Evolutionary conservation across 805 yeast genomes (phyloP).

Genomic region (Yamadazyma phyllophila): DNA sequence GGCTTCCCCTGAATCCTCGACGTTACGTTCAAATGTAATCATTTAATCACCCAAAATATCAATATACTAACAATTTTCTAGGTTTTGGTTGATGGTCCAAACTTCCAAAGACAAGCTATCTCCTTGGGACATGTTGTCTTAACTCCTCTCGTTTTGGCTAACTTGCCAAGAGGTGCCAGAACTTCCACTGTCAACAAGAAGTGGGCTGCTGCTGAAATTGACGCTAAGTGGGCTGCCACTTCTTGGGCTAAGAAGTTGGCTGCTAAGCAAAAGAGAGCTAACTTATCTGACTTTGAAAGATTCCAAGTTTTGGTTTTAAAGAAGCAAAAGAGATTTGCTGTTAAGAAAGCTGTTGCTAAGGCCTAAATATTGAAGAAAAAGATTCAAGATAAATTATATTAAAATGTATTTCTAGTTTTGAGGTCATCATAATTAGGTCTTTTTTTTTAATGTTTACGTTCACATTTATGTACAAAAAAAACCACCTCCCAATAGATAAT

Average conservation of each 20-base stretch:
- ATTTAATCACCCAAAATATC: neutral
- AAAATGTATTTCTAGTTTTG: constrained; percentile 28
- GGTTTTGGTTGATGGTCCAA: constrained; percentile 97
- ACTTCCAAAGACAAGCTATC: constrained; percentile 90
- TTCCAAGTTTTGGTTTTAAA: constrained; percentile 97
- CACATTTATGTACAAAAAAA: constrained; percentile 20
- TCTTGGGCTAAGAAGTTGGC: constrained; percentile 99
- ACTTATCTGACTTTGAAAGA: constrained; percentile 96
- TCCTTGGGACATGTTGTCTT: constrained; percentile 83
- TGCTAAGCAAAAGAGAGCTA: constrained; percentile 88
- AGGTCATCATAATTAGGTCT: constrained; percentile 22
- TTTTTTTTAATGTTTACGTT: constrained; percentile 29
- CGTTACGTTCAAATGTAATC: neutral
- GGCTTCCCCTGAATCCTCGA: neutral
- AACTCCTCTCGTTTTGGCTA: constrained; percentile 85
- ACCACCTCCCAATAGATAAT: constrained; percentile 15
- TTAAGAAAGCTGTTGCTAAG: constrained; percentile 95
- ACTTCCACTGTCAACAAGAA: constrained; percentile 82
- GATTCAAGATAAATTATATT: constrained; percentile 14
- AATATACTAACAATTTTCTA: constrained; percentile 32
- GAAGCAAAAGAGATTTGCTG: constrained; percentile 96
- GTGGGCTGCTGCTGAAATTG: constrained; percentile 88
- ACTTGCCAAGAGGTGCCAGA: constrained; percentile 93
- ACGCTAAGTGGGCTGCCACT: constrained; percentile 87
- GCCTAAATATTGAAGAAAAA: constrained; percentile 52